These are phyloP conservation scores for Kernera saxatilis DNA, from an alignment of 345 rosid species.

Conservation along the genomic window DNA sequence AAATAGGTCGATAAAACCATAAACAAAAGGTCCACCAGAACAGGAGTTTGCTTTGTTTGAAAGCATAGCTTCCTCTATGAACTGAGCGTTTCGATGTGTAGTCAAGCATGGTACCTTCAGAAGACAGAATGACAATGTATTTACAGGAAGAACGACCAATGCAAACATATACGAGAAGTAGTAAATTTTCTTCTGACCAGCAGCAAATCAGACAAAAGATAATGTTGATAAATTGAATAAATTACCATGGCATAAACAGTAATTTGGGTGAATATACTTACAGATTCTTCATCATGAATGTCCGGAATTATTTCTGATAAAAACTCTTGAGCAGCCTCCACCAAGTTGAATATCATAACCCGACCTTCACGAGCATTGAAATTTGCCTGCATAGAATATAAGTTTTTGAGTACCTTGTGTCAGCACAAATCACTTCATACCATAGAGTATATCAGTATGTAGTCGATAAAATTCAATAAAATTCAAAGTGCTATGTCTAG, in stretches of 20 bases:
- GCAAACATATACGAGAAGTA: background rate
- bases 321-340: slow-evolving; percentile 98
- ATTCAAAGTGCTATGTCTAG: background rate
- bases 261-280: slow-evolving; percentile 35
- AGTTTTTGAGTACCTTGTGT: background rate
- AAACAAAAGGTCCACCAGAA: slow-evolving; percentile 60
- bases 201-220: background rate
- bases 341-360: slow-evolving; percentile 93
- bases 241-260: background rate
- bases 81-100: slow-evolving; percentile 33
- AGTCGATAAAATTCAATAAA: background rate
- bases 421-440: background rate
- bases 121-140: slow-evolving; percentile 3
- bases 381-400: slow-evolving; percentile 50
- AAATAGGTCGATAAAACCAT: slow-evolving; percentile 84
- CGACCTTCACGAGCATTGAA: slow-evolving; percentile 87
- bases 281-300: slow-evolving; percentile 43
- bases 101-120: slow-evolving; percentile 43
- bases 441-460: background rate
- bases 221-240: background rate
- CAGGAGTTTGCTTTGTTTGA: slow-evolving; percentile 41
- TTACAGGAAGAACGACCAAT: background rate
- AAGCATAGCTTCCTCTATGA: slow-evolving; percentile 39
- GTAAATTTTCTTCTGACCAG: background rate
- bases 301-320: slow-evolving; percentile 70